Evolutionary conservation across 1,284 basidiomycete genomes (phyloP), one percentile per base, ranked within the genome.

Genomic region (Irpex sp.): DNA sequence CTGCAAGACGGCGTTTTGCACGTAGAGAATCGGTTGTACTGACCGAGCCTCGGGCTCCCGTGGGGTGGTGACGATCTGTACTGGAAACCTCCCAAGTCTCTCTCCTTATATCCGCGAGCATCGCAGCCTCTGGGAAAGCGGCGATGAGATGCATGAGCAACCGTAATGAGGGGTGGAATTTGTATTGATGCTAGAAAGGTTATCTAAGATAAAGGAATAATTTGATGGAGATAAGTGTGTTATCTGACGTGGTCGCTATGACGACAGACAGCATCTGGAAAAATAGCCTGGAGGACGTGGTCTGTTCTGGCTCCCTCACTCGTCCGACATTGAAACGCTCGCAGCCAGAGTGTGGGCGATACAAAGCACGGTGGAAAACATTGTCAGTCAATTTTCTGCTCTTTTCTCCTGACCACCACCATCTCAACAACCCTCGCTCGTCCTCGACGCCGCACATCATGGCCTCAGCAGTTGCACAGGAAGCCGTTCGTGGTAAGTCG

Each of bases 381-480:
- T 50, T 50, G 49, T 43, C 39, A 43, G 39, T 43, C 15, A 43
- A 43, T 43, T 50, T n/a, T 50, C 49, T 21, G 19, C 17, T 50
- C 39, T 50, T 21, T 50, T n/a, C 17, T 19, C 17, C 19, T 50
- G 49, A 50, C 49, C 49, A 50, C 19, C 49, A n/a, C 17, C 49
- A 17, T 50, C 49, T 50, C 49, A 50, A 50, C 49, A 50, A 50
- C 11, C 17, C 7, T 21, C 15, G 13, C 15, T 8, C 15, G 7
- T 19, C 17, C 19, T 50, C 19, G 49, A n/a, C 49, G 15, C 19
- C 17, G 49, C 49, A 21, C 11, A 50, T 19, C n/a, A 69, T 69
- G 68, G 67, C 68, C 19, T 69, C 65, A 43, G 65, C 63, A 62
- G 63, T 61, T 36, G 65, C 61, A n/a, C 65, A 66, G 56, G 68